Evolutionary conservation across 805 yeast genomes (phyloP), one percentile per base, ranked within the genome.

Genomic region (Lipomyces japonicus): DNA sequence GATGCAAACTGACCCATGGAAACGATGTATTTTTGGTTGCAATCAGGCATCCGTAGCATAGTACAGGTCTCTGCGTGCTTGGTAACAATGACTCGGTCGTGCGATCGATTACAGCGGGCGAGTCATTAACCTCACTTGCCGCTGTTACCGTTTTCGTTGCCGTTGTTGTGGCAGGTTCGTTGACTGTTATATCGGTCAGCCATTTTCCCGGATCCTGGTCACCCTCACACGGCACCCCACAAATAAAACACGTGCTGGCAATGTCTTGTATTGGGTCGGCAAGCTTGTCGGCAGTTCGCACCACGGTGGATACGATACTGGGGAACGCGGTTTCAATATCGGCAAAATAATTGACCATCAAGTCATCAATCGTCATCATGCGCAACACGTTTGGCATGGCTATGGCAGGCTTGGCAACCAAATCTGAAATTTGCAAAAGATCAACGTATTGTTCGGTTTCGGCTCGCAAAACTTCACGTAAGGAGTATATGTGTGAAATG

Each of bases 291-390:
- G 93, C 96, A 0, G 95, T 89, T 58, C 86, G 82, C 12, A 89
- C 89, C 19, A 91, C 97, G 0, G 97, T 90, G 0, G 96, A 84
- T 2, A 90, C 89, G 2, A 91, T 86, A 49, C 91, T 86, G 0
- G 95, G 89, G 63, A 89, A 89, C 14, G 81, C 89, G 4, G 75
- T 74, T 61, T 87, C 95, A 22, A 90, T 79, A 30, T 75, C 73
- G 26, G 71, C 75, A 60, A 87, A 87, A 66, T 91, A 91, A 43
- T 80, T 77, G 24, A 79, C 72, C 1, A 89, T 81, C 43, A 91
- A 74, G 62, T 87, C 95, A 60, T 86, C 83, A 18, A 91, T 82
- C 1, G 95, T 85, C 75, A 83, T 85, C 59, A 82, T 81, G 63
- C 81, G 85, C 16, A 81, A 75, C 49, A 81, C 76, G 26, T 71